Evolutionary conservation across 2,329 filamentous ascomycete genomes (phyloP).

Genomic region (Zymoseptoria ardabiliae): DNA sequence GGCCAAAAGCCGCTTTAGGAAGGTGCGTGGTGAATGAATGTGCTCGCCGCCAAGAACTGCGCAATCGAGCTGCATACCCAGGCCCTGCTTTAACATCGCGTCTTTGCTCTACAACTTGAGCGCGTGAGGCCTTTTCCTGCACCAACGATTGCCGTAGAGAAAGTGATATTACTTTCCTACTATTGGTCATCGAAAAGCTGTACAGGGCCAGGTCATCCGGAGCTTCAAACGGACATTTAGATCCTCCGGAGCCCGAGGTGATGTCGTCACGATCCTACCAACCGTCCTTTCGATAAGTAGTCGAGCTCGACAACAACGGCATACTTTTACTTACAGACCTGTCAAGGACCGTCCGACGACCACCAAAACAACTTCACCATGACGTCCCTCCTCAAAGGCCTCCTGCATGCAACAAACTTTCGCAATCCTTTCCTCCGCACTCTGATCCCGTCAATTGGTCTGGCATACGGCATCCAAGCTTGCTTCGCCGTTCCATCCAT

Average conservation of each 20-base stretch:
- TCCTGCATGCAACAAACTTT: conserved; percentile 57
- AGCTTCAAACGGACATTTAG: background rate
- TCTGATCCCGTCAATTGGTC: conserved; percentile 53
- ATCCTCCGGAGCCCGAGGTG: background rate
- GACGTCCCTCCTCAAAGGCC: conserved; percentile 34
- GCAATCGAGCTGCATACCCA: too few species aligned
- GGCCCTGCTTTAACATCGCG: too few species aligned
- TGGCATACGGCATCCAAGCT: conserved; percentile 57
- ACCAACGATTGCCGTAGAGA: background rate
- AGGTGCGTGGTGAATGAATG: too few species aligned
- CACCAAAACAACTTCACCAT: conserved; percentile 13
- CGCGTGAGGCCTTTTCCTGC: too few species aligned
- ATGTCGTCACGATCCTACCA: background rate
- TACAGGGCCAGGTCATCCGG: too few species aligned
- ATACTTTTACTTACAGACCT: background rate
- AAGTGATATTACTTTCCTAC: too few species aligned
- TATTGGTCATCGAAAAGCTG: too few species aligned
- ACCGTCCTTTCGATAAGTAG: background rate
- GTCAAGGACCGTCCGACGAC: background rate
- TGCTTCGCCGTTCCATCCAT: conserved; percentile 58
- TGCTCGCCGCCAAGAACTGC: too few species aligned
- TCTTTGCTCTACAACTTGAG: too few species aligned
- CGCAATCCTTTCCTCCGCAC: conserved; percentile 55
- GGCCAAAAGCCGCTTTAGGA: too few species aligned
- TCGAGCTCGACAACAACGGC: background rate